Conservation (phyloP, 208 protist genomes). For the Lotmaria passim region DNA sequence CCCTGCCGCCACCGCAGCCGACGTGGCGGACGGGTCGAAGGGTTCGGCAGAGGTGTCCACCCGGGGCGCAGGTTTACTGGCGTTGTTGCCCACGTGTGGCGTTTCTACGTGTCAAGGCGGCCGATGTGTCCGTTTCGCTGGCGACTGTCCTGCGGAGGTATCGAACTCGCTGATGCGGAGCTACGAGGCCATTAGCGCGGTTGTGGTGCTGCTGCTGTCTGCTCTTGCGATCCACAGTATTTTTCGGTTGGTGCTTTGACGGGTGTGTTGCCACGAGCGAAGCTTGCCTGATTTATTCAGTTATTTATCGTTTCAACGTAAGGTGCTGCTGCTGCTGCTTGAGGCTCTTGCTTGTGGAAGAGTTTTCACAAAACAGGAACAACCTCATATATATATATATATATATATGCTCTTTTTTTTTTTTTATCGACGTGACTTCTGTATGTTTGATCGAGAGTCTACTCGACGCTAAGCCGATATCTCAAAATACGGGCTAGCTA, state of each 20-base stretch:
- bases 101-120: conserved; percentile 12
- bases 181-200: conserved; percentile 19
- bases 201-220: conserved; percentile 5
- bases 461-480: no score
- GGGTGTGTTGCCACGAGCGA: not conserved
- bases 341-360: no score
- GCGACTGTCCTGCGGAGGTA: conserved; percentile 15
- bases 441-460: no score
- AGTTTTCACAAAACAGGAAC: no score
- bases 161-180: conserved; percentile 7
- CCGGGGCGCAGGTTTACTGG: not conserved
- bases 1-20: not conserved
- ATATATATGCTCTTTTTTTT: no score
- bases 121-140: not conserved
- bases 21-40: not conserved
- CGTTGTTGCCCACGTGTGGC: not conserved
- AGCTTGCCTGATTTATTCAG: no score
- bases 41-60: not conserved
- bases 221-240: conserved; percentile 5
- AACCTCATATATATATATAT: no score
- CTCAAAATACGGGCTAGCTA: no score
- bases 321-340: no score
- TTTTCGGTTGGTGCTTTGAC: conserved; percentile 3
- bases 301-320: no score
- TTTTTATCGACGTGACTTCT: no score